phyloP scores from a whole-genome alignment of 108 stramenopile genomes.

The Nitzschia palea region DNA sequence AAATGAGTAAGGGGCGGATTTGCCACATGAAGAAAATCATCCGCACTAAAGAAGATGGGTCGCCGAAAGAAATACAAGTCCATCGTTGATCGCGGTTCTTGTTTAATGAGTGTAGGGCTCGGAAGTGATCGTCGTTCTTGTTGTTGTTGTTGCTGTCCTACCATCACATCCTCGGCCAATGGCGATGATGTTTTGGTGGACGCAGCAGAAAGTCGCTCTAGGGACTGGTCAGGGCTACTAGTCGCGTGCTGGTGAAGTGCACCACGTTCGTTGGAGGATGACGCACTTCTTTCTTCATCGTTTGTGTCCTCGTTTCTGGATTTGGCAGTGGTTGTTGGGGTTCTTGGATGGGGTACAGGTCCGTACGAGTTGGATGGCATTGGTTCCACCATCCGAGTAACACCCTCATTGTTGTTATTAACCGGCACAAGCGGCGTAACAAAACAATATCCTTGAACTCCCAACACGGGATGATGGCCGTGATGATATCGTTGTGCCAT shows the following conservation, averaged over 20 bases:
- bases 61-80: not conserved
- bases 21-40: slow-evolving; percentile 1
- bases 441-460: not conserved
- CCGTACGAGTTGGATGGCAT: not conserved
- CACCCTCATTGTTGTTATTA: not conserved
- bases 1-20: slow-evolving; percentile 8
- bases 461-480: not conserved
- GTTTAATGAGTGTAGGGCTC: too few relatives aligned
- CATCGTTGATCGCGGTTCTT: too few relatives aligned
- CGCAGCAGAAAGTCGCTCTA: not conserved
- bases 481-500: not conserved
- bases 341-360: not conserved
- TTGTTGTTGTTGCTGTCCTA: not conserved
- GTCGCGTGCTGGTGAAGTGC: not conserved
- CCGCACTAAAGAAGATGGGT: not conserved
- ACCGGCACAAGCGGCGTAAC: not conserved
- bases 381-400: not conserved
- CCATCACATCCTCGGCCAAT: not conserved
- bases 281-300: too few relatives aligned
- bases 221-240: not conserved
- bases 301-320: too few relatives aligned
- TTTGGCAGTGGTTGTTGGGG: too few relatives aligned
- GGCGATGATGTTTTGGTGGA: not conserved
- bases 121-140: too few relatives aligned
- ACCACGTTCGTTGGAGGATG: too few relatives aligned